phyloP scores from a whole-genome alignment of 73 alveolate species.

The Paramecium tetraurelia region DNA sequence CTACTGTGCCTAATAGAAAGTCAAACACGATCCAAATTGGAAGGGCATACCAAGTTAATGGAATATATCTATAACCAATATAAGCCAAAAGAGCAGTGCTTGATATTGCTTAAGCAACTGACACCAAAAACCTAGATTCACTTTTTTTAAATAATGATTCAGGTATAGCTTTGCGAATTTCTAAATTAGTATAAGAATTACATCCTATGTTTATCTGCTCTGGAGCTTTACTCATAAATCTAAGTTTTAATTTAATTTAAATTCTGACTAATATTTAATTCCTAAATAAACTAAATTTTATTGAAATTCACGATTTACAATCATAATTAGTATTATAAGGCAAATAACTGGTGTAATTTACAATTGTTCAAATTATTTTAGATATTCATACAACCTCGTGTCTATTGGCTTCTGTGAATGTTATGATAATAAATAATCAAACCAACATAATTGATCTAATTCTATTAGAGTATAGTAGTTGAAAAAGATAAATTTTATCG shows the following conservation, averaged over 20 bases:
- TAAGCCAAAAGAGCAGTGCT: background rate
- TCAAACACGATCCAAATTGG: conserved; percentile 53
- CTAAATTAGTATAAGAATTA: background rate
- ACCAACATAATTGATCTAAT: too few relatives aligned
- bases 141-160: conserved; percentile 21
- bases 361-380: background rate
- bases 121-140: conserved; percentile 49
- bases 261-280: background rate
- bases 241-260: background rate
- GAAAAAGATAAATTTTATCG: too few relatives aligned
- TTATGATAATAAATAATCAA: too few relatives aligned
- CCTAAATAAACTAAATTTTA: background rate
- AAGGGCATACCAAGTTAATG: conserved; percentile 19
- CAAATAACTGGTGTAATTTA: background rate
- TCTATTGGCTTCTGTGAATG: too few relatives aligned
- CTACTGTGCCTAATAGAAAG: conserved; percentile 34
- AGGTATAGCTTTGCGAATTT: conserved; percentile 49
- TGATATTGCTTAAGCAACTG: conserved; percentile 8
- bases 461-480: too few relatives aligned
- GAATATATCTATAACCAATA: conserved; percentile 36
- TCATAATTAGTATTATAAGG: background rate
- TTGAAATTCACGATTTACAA: background rate
- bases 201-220: background rate
- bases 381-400: too few relatives aligned
- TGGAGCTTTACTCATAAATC: background rate